Conservation (phyloP, 805 yeast genomes). For the Wickerhamomyces subpelliculosus region DNA sequence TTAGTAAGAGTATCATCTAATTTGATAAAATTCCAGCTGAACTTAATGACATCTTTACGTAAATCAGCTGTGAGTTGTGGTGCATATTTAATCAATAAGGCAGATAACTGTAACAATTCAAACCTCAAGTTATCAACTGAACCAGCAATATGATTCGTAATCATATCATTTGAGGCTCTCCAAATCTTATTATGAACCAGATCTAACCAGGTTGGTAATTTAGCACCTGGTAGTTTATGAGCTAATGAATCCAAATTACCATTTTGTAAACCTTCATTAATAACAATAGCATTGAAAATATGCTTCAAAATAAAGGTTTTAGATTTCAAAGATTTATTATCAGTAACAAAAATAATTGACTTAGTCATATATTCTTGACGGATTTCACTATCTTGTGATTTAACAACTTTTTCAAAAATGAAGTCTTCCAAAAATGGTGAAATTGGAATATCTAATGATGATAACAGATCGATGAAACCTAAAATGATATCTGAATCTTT, state of each 20-base stretch:
- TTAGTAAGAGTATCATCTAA: constrained; percentile 84
- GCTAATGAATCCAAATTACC: constrained; percentile 44
- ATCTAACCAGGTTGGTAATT: constrained; percentile 55
- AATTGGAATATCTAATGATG: constrained; percentile 38
- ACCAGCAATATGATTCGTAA: constrained; percentile 53
- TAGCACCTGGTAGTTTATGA: constrained; percentile 20
- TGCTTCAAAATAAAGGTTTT: constrained; percentile 55
- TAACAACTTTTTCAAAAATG: constrained; percentile 49
- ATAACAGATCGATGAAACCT: constrained; percentile 35
- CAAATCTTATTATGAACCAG: constrained; percentile 61
- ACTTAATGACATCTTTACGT: constrained; percentile 82
- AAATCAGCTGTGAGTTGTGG: constrained; percentile 51
- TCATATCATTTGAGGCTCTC: constrained; percentile 53
- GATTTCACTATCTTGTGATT: constrained; percentile 35
- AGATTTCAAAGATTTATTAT: constrained; percentile 41
- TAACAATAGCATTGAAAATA: constrained; percentile 58
- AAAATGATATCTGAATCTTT: constrained; percentile 32
- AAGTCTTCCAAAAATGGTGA: constrained; percentile 47
- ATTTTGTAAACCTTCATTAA: constrained; percentile 48
- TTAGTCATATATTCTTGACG: constrained; percentile 46
- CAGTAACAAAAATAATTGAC: constrained; percentile 43
- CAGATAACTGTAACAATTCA: constrained; percentile 75
- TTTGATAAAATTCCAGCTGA: constrained; percentile 89
- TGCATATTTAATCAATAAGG: constrained; percentile 64
- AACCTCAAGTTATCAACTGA: constrained; percentile 67